Percentiles rank a stretch among this genome's conserved stretches.
phyloP scores from a whole-genome alignment of 2,329 filamentous ascomycete species.

The Fusarium virguliforme region DNA sequence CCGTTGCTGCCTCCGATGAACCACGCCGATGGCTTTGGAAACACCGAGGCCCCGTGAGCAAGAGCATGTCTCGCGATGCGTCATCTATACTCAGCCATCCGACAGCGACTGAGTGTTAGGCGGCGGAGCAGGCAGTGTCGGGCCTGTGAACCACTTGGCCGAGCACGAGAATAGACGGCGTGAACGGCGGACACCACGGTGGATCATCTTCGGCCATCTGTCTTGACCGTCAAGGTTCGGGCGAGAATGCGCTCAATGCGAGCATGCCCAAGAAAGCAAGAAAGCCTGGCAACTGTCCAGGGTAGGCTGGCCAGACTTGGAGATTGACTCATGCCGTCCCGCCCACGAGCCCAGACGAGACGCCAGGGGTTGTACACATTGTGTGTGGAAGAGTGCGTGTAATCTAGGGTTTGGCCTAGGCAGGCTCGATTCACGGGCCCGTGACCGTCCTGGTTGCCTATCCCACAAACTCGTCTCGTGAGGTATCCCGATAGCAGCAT shows the following conservation, averaged over 20 bases:
- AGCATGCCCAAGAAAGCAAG: neutral
- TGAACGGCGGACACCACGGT: neutral
- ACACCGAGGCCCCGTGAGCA: conserved; percentile 17
- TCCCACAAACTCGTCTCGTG: neutral
- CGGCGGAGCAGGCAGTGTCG: conserved; percentile 34
- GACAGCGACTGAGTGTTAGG: conserved; percentile 16
- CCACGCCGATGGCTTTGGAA: conserved; percentile 12
- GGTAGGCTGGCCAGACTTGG: neutral
- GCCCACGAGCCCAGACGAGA: neutral
- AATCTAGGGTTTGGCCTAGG: neutral
- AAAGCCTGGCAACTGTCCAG: conserved; percentile 2
- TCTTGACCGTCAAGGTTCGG: neutral
- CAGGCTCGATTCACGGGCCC: neutral
- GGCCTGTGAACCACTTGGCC: conserved; percentile 16
- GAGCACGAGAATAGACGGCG: conserved; percentile 19
- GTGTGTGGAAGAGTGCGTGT: neutral
- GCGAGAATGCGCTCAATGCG: conserved; percentile 3
- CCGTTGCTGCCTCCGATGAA: neutral
- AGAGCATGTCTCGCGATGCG: conserved; percentile 8
- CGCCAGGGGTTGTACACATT: neutral
- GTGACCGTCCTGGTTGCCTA: neutral
- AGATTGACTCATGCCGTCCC: conserved; percentile 15
- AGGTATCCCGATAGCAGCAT: neutral
- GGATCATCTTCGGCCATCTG: conserved; percentile 3
- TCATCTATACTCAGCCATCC: conserved; percentile 39